A percentile compares a stretch with the other conserved stretches of the same genome.
These are phyloP conservation scores for Vigna reflexopilosa DNA, from an alignment of 306 rosid genomes.

Conservation along the genomic window DNA sequence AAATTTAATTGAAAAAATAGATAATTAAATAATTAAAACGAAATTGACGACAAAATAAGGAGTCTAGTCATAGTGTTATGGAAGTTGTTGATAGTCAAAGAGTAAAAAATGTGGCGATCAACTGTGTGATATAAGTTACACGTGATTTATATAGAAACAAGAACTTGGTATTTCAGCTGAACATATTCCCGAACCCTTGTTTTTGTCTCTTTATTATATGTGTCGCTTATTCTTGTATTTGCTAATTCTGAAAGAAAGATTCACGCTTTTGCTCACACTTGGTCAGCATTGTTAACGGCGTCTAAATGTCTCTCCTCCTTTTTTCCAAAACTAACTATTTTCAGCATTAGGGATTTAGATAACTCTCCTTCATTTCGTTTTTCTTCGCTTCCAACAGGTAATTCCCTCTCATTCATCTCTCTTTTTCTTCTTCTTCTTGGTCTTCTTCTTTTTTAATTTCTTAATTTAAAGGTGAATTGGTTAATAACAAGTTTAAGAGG, in stretches of 20 bases:
- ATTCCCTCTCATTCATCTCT: neutral
- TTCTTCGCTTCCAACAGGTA: conserved; percentile 47
- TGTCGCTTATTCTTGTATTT: neutral
- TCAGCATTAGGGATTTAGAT: conserved; percentile 35
- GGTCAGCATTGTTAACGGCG: conserved; percentile 51
- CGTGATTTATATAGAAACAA: too few species aligned
- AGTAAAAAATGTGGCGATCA: too few species aligned
- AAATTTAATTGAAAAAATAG: too few species aligned
- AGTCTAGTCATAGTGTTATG: too few species aligned
- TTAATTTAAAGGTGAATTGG: too few species aligned
- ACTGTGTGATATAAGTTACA: too few species aligned
- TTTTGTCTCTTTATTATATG: neutral
- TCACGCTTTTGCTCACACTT: conserved; percentile 47
- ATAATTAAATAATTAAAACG: too few species aligned
- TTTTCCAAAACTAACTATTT: conserved; percentile 46
- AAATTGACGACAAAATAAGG: too few species aligned
- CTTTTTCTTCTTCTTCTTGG: neutral
- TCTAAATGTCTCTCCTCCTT: conserved; percentile 31
- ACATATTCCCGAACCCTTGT: neutral
- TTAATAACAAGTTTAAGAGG: neutral
- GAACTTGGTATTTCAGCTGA: neutral
- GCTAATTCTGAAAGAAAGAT: conserved; percentile 46
- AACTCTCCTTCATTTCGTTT: conserved; percentile 12
- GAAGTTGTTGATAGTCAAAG: too few species aligned
- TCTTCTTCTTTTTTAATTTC: neutral